phyloP scores from a whole-genome alignment of 306 rosid species.

The Vigna reflexopilosa region DNA sequence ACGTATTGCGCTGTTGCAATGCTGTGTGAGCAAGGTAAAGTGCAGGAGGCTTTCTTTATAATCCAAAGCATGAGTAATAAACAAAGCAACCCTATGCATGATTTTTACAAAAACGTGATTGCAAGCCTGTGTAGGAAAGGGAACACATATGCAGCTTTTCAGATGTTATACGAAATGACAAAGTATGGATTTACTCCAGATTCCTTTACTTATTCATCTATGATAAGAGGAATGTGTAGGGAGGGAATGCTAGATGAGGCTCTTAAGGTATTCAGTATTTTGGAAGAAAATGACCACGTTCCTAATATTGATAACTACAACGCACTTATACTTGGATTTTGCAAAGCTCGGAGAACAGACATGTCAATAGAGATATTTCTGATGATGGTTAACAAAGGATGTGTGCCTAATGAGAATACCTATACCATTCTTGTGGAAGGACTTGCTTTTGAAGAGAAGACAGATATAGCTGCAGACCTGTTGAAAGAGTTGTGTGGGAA shows the following conservation, averaged over 20 bases:
- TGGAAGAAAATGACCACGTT: slow-evolving; percentile 70
- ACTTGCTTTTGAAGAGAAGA: slow-evolving; percentile 72
- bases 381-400: slow-evolving; percentile 73
- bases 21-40: slow-evolving; percentile 80
- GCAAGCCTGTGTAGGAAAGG: slow-evolving; percentile 83
- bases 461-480: slow-evolving; percentile 64
- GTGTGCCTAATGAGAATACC: slow-evolving; percentile 79
- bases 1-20: slow-evolving; percentile 78
- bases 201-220: slow-evolving; percentile 77
- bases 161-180: slow-evolving; percentile 82
- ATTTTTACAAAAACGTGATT: slow-evolving; percentile 67
- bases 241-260: slow-evolving; percentile 94
- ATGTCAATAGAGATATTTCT: slow-evolving; percentile 64
- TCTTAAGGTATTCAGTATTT: slow-evolving; percentile 69
- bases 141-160: slow-evolving; percentile 86
- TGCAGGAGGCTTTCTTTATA: slow-evolving; percentile 72
- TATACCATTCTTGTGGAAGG: slow-evolving; percentile 85
- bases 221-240: slow-evolving; percentile 86
- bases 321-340: slow-evolving; percentile 76
- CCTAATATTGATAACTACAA: slow-evolving; percentile 79
- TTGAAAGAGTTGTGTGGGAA: slow-evolving; percentile 64
- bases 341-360: slow-evolving; percentile 77
- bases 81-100: slow-evolving; percentile 58
- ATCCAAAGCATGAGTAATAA: slow-evolving; percentile 70
- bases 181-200: slow-evolving; percentile 81